Evolutionary conservation across 2,329 filamentous ascomycete species (phyloP).

Genomic region (Aureobasidium sp.): DNA sequence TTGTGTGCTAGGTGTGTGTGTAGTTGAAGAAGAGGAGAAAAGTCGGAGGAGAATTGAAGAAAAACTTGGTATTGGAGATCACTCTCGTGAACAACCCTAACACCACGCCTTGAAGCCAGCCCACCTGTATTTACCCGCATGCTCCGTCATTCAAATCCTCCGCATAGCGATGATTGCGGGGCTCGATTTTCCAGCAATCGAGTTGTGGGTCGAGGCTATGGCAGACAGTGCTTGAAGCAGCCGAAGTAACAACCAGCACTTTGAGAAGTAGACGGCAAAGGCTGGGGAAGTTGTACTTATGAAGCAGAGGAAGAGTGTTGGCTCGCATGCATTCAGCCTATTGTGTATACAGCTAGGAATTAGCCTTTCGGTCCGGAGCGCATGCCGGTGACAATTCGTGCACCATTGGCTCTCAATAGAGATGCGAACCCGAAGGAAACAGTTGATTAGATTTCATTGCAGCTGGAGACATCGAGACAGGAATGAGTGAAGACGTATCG

Average conservation of each 20-base stretch:
- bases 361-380: not conserved
- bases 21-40: not conserved
- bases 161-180: not conserved
- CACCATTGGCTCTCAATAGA: not conserved
- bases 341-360: not conserved
- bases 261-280: not conserved
- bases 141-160: not conserved
- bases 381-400: not conserved
- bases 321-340: not conserved
- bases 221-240: not conserved
- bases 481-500: not conserved
- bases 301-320: not conserved
- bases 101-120: conserved; percentile 1
- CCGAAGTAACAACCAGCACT: not conserved
- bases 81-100: not conserved
- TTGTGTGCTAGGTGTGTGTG: conserved; percentile 17
- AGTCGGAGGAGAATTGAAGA: not conserved
- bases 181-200: not conserved
- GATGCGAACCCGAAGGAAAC: not conserved
- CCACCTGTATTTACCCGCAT: not conserved
- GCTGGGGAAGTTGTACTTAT: not conserved
- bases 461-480: not conserved
- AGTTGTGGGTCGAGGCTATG: not conserved
- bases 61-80: conserved; percentile 2
- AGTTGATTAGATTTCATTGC: not conserved